Conservation (phyloP, 1,139 yeast species). For the Pichia inconspicua region DNA sequence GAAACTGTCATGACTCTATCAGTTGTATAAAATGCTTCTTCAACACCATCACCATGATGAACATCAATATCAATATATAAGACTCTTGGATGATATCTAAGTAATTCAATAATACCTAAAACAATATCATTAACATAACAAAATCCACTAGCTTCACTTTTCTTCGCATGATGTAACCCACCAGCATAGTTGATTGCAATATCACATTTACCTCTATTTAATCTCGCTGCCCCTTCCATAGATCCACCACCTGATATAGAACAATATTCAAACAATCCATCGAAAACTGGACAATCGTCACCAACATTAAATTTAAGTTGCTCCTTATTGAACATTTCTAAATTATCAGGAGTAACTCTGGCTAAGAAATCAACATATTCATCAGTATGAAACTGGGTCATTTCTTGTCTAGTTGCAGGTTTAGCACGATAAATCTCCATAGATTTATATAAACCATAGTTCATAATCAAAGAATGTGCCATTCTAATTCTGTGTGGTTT, state of each 20-base stretch:
- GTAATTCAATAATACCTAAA: constrained; percentile 69
- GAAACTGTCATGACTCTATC: constrained; percentile 94
- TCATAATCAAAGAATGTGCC: constrained; percentile 97
- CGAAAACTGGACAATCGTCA: constrained; percentile 96
- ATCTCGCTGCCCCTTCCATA: constrained; percentile 82
- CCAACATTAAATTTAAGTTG: constrained; percentile 91
- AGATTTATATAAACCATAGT: constrained; percentile 90
- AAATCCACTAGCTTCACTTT: constrained; percentile 88
- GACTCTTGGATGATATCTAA: constrained; percentile 84
- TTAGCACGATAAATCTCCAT: constrained; percentile 95
- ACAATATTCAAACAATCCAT: constrained; percentile 85
- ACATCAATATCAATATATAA: constrained; percentile 90
- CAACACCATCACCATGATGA: constrained; percentile 98
- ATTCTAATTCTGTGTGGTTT: constrained; percentile 97
- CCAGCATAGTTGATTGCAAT: constrained; percentile 98
- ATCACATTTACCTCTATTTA: constrained; percentile 79
- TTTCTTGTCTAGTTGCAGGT: constrained; percentile 96
- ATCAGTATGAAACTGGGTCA: constrained; percentile 98
- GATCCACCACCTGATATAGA: constrained; percentile 88
- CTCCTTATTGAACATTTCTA: constrained; percentile 85
- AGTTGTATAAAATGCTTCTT: constrained; percentile 91
- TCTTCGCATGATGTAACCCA: constrained; percentile 94
- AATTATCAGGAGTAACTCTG: constrained; percentile 89
- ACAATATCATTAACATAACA: constrained; percentile 95
- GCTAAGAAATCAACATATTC: constrained; percentile 92